Base-by-base conservation (phyloP, 177 flowering plant genomes). In the Telopea speciosissima region DNA sequence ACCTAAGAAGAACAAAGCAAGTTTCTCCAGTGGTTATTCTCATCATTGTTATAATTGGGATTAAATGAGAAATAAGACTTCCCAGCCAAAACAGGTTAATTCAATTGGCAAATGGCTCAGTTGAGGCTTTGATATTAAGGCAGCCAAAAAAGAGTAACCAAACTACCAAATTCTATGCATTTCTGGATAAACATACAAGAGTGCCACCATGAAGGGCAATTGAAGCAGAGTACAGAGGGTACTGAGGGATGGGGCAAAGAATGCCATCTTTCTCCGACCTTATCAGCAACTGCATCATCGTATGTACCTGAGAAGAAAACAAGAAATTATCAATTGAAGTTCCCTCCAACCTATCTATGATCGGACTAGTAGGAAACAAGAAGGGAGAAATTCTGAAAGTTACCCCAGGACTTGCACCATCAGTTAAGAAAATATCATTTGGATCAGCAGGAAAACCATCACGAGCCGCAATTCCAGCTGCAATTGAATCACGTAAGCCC, bases 401-500 rank as follows among this genome's bases (percentile, higher is more conserved):
- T 86, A 93, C 99, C 77, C 87, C 97, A 16, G 99, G 98, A 78
- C 97, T 96, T 66, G 99, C 98, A 77, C 99, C 99, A 86, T 96
- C 99, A 19, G 97, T 91, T 82, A 96, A 83, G 85, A 96, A 96
- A 66, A 96, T 83, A 75, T 93, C 99, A 85, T 91, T 86, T 17
- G 98, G 87, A 81, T 96, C 81, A 61, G 91, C 85, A 75, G 98
- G 92, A 76, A 83, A 96, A 49, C 97, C 95, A 83, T 96, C 99
- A 74, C 99, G 95, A 54, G 87, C 93, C 77, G 86, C 90, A 81
- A 96, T 93, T 71, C 98, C 99, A 80, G 91, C 89, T 73, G 97
- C 97, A 79, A 96, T 89, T 31, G 92, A 62, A 69, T 91, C 98
- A 77, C 99, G 96, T 54, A 96, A 77, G 65, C 98, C 96, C 83